phyloP scores from a whole-genome alignment of 1,139 yeast genomes.

The Suhomyces atakaporum region DNA sequence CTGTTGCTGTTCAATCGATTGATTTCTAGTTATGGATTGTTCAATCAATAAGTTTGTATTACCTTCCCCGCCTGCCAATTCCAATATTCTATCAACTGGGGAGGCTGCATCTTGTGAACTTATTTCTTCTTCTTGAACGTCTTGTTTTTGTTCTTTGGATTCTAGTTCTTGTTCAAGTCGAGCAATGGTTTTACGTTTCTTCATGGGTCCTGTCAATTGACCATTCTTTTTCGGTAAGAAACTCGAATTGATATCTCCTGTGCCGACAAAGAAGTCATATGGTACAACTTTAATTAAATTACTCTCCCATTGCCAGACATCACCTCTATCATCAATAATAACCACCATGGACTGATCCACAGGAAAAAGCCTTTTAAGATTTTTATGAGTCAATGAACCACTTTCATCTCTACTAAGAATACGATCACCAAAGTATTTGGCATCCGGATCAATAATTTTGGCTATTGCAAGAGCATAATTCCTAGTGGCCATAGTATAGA shows the following conservation, averaged over 20 bases:
- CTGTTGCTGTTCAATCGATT: conserved; percentile 65
- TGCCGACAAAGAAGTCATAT: conserved; percentile 92
- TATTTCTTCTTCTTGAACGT: conserved; percentile 20
- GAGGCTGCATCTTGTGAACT: conserved; percentile 25
- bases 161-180: conserved; percentile 41
- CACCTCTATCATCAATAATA: conserved; percentile 96
- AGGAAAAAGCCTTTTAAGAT: conserved; percentile 85
- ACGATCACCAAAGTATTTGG: conserved; percentile 84
- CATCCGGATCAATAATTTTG: conserved; percentile 86
- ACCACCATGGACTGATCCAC: conserved; percentile 97
- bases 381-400: conserved; percentile 88
- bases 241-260: conserved; percentile 95
- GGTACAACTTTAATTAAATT: conserved; percentile 92
- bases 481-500: conserved; percentile 98
- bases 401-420: conserved; percentile 93
- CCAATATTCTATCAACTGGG: conserved; percentile 53
- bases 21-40: conserved; percentile 58
- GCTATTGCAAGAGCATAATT: conserved; percentile 92
- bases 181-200: conserved; percentile 59
- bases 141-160: conserved; percentile 12
- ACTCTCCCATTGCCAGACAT: conserved; percentile 98
- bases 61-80: conserved; percentile 52
- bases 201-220: conserved; percentile 66
- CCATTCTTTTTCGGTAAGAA: conserved; percentile 83
- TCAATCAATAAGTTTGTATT: conserved; percentile 46